Evolutionary conservation across 2,329 filamentous ascomycete genomes (phyloP).

Genomic region (Neofusicoccum kwambonambiense): DNA sequence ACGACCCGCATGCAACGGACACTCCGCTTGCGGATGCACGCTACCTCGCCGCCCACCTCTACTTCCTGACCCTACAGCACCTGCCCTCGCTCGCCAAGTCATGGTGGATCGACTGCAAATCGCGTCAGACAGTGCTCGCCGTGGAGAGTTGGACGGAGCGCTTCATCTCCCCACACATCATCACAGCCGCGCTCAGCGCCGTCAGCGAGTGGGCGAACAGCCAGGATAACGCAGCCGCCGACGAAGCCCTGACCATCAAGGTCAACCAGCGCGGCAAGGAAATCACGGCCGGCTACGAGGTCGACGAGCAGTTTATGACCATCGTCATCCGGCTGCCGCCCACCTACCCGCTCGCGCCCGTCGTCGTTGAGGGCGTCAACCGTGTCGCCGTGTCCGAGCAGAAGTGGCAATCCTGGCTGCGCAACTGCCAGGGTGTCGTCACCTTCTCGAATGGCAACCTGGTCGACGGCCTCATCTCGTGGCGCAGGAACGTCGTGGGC

Average conservation of each 20-base stretch:
- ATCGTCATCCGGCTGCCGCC: conserved; percentile 80
- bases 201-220: conserved; percentile 65
- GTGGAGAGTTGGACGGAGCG: conserved; percentile 78
- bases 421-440: conserved; percentile 86
- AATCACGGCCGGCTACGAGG: conserved; percentile 77
- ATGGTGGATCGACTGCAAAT: conserved; percentile 82
- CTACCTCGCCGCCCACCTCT: conserved; percentile 81
- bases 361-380: conserved; percentile 72
- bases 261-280: conserved; percentile 71
- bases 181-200: conserved; percentile 64
- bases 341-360: conserved; percentile 78
- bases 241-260: conserved; percentile 64
- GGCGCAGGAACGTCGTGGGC: conserved; percentile 81
- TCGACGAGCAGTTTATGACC: conserved; percentile 82
- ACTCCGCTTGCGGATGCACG: conserved; percentile 67
- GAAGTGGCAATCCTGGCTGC: conserved; percentile 90
- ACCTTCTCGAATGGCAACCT: conserved; percentile 88
- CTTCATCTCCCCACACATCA: conserved; percentile 67
- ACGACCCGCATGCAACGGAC: conserved; percentile 30
- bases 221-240: conserved; percentile 37
- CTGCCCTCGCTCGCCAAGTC: conserved; percentile 74
- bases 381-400: conserved; percentile 85
- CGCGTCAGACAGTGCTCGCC: conserved; percentile 72
- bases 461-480: conserved; percentile 81
- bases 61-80: conserved; percentile 76